Conservation (phyloP, 2,329 filamentous ascomycete genomes). For the Neonectria sp. region DNA sequence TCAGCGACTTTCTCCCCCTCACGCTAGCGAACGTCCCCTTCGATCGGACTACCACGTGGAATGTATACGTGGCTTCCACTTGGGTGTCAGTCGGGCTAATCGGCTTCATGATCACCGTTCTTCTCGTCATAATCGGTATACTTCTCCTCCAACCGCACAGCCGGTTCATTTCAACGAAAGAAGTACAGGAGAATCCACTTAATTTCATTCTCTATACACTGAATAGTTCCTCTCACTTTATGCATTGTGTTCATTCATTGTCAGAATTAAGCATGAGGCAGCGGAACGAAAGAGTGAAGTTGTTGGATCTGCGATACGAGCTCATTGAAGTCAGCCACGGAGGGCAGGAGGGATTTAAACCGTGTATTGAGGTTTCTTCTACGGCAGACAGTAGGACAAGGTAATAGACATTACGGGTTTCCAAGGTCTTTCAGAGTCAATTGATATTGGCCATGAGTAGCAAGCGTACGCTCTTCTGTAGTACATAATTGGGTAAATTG, state of each 20-base stretch:
- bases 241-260: neutral
- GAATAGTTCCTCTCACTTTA: neutral
- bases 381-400: neutral
- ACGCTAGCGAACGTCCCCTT: slow-evolving; percentile 13
- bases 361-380: slow-evolving; percentile 5
- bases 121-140: neutral
- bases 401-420: neutral
- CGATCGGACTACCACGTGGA: slow-evolving; percentile 11
- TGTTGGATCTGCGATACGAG: neutral
- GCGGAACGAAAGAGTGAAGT: neutral
- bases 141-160: slow-evolving; percentile 2
- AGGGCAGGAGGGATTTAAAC: neutral
- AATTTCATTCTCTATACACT: slow-evolving; percentile 8
- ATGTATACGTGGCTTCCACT: slow-evolving; percentile 7
- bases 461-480: neutral
- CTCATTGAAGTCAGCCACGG: neutral
- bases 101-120: neutral
- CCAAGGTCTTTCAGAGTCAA: neutral
- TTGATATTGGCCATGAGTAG: neutral
- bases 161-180: slow-evolving; percentile 3
- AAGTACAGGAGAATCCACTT: neutral
- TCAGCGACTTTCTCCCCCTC: slow-evolving; percentile 16
- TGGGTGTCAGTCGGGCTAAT: slow-evolving; percentile 10
- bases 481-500: too few relatives aligned
- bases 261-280: neutral